Conservation (phyloP, 2,329 filamentous ascomycete genomes). For the Helminthosporium solani region DNA sequence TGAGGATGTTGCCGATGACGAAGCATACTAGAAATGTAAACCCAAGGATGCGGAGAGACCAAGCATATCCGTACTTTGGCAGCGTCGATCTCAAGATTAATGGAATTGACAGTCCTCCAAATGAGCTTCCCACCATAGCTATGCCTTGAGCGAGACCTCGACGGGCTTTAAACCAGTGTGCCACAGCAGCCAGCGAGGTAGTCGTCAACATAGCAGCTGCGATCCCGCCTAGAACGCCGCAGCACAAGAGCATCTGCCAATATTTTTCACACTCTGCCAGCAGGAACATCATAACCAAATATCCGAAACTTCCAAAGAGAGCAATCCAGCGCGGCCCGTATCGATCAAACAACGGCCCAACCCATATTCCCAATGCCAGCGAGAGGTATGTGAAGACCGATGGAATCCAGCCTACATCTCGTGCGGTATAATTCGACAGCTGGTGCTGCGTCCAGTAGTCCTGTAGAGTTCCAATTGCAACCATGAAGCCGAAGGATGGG, state of each 20-base stretch:
- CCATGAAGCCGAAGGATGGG: constrained; percentile 43
- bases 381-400: constrained; percentile 80
- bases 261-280: constrained; percentile 39
- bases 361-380: constrained; percentile 80
- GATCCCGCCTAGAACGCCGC: constrained; percentile 43
- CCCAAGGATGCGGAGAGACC: constrained; percentile 43
- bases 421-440: constrained; percentile 59
- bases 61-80: constrained; percentile 38
- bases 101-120: constrained; percentile 41
- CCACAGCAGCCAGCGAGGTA: constrained; percentile 37
- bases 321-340: constrained; percentile 40
- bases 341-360: constrained; percentile 70
- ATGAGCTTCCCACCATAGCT: constrained; percentile 40
- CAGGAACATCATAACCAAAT: constrained; percentile 33
- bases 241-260: constrained; percentile 47
- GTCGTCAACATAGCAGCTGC: constrained; percentile 44
- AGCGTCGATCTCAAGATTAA: constrained; percentile 37
- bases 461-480: constrained; percentile 69
- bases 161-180: constrained; percentile 43
- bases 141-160: constrained; percentile 43
- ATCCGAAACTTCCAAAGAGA: constrained; percentile 27
- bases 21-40: constrained; percentile 39
- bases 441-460: constrained; percentile 75
- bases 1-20: constrained; percentile 34
- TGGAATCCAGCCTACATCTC: constrained; percentile 85